phyloP scores from a whole-genome alignment of 2,329 filamentous ascomycete genomes.

The Corynespora cassiicola region DNA sequence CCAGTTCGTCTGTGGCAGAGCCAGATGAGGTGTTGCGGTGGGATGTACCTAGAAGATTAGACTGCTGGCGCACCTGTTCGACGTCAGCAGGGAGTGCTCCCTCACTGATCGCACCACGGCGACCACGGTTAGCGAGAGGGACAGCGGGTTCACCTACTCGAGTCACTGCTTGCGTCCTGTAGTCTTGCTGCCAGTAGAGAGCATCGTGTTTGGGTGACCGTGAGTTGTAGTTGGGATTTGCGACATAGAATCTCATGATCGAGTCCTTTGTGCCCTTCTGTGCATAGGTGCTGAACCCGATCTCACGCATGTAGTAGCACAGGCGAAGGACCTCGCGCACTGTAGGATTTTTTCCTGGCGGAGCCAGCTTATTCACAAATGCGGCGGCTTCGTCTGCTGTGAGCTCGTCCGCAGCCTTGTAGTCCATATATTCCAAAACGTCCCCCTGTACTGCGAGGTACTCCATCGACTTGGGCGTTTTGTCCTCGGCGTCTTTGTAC shows the following conservation, averaged over 20 bases:
- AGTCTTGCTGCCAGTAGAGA: constrained; percentile 28
- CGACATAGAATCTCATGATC: constrained; percentile 20
- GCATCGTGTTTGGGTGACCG: constrained; percentile 4
- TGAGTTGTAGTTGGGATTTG: constrained; percentile 6
- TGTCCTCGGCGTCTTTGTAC: constrained; percentile 2
- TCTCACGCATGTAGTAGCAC: constrained; percentile 41
- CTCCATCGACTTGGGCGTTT: background rate
- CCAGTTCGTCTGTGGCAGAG: too few relatives aligned
- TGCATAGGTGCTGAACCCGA: constrained; percentile 28
- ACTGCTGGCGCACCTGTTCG: too few relatives aligned
- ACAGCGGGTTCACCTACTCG: too few relatives aligned
- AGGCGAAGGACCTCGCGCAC: constrained; percentile 27
- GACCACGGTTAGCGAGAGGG: too few relatives aligned
- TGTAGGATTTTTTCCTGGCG: constrained; percentile 6
- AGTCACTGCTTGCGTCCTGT: too few relatives aligned
- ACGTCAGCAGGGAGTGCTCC: too few relatives aligned
- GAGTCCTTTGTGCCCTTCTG: constrained; percentile 6
- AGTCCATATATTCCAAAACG: constrained; percentile 17
- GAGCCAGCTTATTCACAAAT: constrained; percentile 21
- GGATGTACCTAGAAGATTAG: too few relatives aligned
- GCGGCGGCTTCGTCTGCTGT: constrained; percentile 11
- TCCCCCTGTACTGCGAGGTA: constrained; percentile 1
- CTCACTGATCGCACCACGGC: too few relatives aligned
- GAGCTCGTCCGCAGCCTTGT: constrained; percentile 18
- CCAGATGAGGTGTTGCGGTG: too few relatives aligned